Base-by-base conservation (phyloP, 2,329 filamentous ascomycete species). In the Blastomyces percursus region DNA sequence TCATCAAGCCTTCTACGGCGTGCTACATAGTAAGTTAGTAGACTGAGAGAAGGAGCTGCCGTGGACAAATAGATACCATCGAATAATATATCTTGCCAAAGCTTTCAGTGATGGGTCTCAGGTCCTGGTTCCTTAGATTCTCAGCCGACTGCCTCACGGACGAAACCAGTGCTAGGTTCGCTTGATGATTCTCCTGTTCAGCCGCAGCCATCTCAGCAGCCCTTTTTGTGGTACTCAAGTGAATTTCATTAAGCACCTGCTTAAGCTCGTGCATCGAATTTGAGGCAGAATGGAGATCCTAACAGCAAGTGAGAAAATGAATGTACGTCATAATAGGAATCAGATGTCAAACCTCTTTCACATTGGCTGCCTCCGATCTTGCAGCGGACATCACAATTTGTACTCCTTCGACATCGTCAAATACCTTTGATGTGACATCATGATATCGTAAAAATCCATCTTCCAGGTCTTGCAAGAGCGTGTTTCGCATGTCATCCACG, bases 81-180 rank as follows among this genome's bases (percentile, higher is more conserved):
- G 74, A 72, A 11, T 69, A 64, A 51, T 76, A 71, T 19, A 78
- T 68, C 14, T 62, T 67, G 1, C 65, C 65, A 60, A 78, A 65
- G 35, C 67, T 69, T 40, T 70, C 64, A 7, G 66, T 66, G 1
- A 78, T 62, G n/a, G 63, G 64, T 19, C 64, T 61, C 54, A 76
- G 58, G 55, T 75, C 70, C 19, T 66, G 66, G 30, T 69, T 67
- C n/a, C 70, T 61, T 19, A 78, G 63, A 1, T 69, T 68, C 24
- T 73, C 67, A 21, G 78, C 61, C 2, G 71, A 74, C 1, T 67
- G 61, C 24, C 71, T 71, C 32, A 78, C 62, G n/a, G 70, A 63
- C 0, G 67, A 66, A 2, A 71, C 67, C 1, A 77, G 59, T 24
- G 73, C 67, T 6, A 66, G 65, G n/a, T 70, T 74, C 1, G 62